phyloP scores from a whole-genome alignment of 176 grass and related monocot genomes.

The Eragrostis curvula region DNA sequence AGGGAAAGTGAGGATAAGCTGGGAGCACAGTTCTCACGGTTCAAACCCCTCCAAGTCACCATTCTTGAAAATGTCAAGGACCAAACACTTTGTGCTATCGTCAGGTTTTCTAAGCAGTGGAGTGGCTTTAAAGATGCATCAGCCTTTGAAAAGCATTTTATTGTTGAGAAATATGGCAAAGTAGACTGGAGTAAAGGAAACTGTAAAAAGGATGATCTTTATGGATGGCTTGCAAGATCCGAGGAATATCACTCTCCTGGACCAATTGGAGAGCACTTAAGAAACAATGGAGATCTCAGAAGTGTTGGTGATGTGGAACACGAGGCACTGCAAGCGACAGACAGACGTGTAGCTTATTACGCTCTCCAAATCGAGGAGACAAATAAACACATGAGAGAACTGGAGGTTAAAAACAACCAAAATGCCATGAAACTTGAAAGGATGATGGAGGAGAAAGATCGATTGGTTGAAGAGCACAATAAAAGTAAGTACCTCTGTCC shows the following conservation, averaged over 20 bases:
- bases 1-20: slow-evolving; percentile 51
- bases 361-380: slow-evolving; percentile 42
- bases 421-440: slow-evolving; percentile 49
- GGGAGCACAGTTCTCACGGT: slow-evolving; percentile 58
- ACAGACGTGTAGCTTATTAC: slow-evolving; percentile 46
- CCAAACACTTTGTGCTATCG: slow-evolving; percentile 42
- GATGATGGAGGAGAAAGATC: slow-evolving; percentile 56
- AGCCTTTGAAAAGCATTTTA: slow-evolving; percentile 64
- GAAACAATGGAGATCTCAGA: slow-evolving; percentile 57
- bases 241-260: slow-evolving; percentile 55
- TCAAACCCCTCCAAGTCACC: slow-evolving; percentile 51
- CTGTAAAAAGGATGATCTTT: slow-evolving; percentile 46
- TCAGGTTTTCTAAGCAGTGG: slow-evolving; percentile 61
- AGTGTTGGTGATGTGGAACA: slow-evolving; percentile 45
- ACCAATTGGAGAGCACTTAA: slow-evolving; percentile 53
- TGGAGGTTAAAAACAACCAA: slow-evolving; percentile 41
- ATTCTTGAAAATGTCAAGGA: slow-evolving; percentile 37
- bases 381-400: slow-evolving; percentile 38
- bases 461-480: slow-evolving; percentile 48
- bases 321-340: slow-evolving; percentile 38
- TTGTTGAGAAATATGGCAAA: slow-evolving; percentile 38
- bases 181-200: slow-evolving; percentile 50
- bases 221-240: slow-evolving; percentile 62
- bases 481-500: slow-evolving; percentile 37
- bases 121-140: slow-evolving; percentile 57